phyloP scores from a whole-genome alignment of 2,329 filamentous ascomycete genomes.

The Aspergillus fumigatus region DNA sequence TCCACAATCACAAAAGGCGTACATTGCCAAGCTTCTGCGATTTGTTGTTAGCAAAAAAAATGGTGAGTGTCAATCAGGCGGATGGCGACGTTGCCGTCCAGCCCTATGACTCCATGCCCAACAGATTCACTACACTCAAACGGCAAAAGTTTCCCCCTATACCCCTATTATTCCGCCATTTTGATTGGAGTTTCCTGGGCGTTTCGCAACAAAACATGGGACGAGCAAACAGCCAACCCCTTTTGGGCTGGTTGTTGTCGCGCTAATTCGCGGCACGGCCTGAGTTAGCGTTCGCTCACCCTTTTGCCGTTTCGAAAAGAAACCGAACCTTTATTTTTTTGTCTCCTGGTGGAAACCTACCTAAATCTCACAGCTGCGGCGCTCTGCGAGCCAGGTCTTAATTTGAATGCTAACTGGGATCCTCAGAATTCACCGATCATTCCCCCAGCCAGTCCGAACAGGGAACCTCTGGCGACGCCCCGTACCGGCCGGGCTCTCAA shows the following conservation, averaged over 20 bases:
- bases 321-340: background rate
- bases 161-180: background rate
- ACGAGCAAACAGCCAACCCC: conserved; percentile 7
- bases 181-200: background rate
- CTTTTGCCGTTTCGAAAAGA: conserved; percentile 9
- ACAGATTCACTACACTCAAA: background rate
- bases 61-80: conserved; percentile 52
- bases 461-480: conserved; percentile 50
- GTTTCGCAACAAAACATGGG: conserved; percentile 1
- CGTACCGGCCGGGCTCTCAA: conserved; percentile 44
- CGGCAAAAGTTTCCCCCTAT: background rate
- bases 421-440: conserved; percentile 33
- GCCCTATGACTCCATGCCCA: background rate
- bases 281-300: conserved; percentile 25
- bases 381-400: conserved; percentile 1
- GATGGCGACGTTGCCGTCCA: background rate
- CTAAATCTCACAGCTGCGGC: conserved; percentile 3
- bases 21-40: conserved; percentile 70
- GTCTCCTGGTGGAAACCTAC: background rate
- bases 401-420: conserved; percentile 8
- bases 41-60: conserved; percentile 63
- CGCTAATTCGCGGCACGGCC: conserved; percentile 22
- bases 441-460: conserved; percentile 53
- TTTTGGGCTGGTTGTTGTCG: conserved; percentile 12
- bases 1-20: conserved; percentile 68